Evolutionary conservation across 306 rosid species (phyloP).

Genomic region (Lablab purpureus): DNA sequence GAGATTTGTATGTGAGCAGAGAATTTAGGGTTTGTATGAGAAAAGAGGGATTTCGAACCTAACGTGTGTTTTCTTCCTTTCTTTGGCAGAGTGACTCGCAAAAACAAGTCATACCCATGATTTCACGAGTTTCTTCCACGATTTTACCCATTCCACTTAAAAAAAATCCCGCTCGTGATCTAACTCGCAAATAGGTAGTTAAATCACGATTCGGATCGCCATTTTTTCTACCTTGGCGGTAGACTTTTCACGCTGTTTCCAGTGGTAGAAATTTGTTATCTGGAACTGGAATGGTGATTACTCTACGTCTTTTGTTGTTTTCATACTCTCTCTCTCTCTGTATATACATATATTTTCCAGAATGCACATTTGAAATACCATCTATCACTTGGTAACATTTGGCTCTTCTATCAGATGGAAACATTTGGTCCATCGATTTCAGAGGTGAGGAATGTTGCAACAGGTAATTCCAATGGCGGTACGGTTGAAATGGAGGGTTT

Average conservation of each 20-base stretch:
- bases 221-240: not conserved
- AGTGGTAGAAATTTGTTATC: not conserved
- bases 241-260: not conserved
- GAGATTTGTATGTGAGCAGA: not conserved
- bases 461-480: constrained; percentile 38
- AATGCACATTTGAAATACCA: not conserved
- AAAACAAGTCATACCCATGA: not conserved
- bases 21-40: not conserved
- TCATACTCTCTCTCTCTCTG: not conserved
- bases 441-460: constrained; percentile 33
- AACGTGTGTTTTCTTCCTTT: not conserved
- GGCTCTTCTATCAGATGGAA: constrained; percentile 51
- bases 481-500: constrained; percentile 56
- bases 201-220: not conserved
- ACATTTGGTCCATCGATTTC: constrained; percentile 50
- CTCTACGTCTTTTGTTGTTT: not conserved
- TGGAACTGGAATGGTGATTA: not conserved
- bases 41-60: not conserved
- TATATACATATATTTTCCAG: not conserved
- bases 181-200: not conserved
- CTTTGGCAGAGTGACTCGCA: not conserved
- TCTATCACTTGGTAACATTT: not conserved
- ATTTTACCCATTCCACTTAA: not conserved
- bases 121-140: not conserved
- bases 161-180: not conserved